Base-by-base conservation (phyloP, 345 rosid genomes). In the Hevea brasiliensis region DNA sequence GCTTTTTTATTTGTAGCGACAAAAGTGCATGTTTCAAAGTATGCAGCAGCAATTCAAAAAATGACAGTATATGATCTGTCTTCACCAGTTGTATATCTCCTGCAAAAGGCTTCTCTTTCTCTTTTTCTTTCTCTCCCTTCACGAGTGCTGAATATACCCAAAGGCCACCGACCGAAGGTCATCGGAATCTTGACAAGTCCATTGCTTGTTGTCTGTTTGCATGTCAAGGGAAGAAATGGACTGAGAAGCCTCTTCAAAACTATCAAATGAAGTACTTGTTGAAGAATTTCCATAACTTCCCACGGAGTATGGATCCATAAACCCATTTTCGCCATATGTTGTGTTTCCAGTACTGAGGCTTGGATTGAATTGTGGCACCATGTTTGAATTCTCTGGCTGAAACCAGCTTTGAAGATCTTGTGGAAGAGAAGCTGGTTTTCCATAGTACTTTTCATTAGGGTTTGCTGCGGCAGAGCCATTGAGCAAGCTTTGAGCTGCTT, bases 91-190 rank as follows among this genome's bases (percentile, higher is more conserved):
- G n/a, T 59, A 65, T 65, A 51, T 58, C 27, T 40, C 67, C 8
- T 57, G 32, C 15, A 7, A 3, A 44, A 44, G 17, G 44, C 40
- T 35, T 18, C 42, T 5, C 15, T 15, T 18, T 24, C 45, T 9
- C 3, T 56, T 35, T 18, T 27, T 5, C 15, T 15, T 18, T 24
- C 45, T 9, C 3, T 56, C 35, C 72, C 60, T 51, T 87, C 77
- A 92, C 6, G 85, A 85, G 74, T 82, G 84, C 21, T 85, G 86
- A 67, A 82, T 75, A 76, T 82, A 88, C 27, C 94, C 92, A 23
- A 80, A 87, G 74, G 86, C 87, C 61, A 78, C 83, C 1, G 93
- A 83, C 26, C 87, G 89, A 75, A 90, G 91, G 44, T 89, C 97
- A 29, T 89, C 88, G 14, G 77, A 68, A n/a, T 88, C 93, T 71